A percentile compares a stretch with the other conserved stretches of the same genome.
phyloP scores from a whole-genome alignment of 768 basidiomycete species.

The Trametes cingulata region DNA sequence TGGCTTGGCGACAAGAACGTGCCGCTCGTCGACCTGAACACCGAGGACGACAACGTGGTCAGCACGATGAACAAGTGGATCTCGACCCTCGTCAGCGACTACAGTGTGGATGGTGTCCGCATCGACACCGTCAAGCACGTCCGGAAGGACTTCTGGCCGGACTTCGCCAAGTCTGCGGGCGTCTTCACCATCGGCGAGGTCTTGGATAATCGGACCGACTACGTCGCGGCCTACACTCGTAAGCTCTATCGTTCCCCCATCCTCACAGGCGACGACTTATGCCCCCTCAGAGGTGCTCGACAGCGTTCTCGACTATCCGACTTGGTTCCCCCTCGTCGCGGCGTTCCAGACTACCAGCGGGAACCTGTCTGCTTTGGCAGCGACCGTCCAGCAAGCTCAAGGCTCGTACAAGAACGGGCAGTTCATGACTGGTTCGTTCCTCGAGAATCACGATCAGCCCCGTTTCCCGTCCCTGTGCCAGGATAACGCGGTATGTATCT shows the following conservation, averaged over 20 bases:
- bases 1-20: conserved; percentile 58
- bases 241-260: conserved; percentile 8
- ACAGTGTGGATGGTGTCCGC: conserved; percentile 54
- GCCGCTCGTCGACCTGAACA: conserved; percentile 60
- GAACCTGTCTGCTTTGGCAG: conserved; percentile 35
- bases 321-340: conserved; percentile 44
- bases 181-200: conserved; percentile 62
- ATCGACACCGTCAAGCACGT: conserved; percentile 64
- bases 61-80: conserved; percentile 50
- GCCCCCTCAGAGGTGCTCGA: conserved; percentile 39
- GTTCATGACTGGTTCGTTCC: conserved; percentile 47
- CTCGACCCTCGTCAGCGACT: conserved; percentile 44
- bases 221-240: conserved; percentile 45
- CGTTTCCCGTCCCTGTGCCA: conserved; percentile 45
- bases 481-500: conserved; percentile 43
- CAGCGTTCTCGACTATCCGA: conserved; percentile 51
- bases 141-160: conserved; percentile 54
- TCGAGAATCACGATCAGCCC: conserved; percentile 58
- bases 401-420: conserved; percentile 40
- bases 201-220: conserved; percentile 41
- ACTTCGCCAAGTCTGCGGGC: conserved; percentile 47
- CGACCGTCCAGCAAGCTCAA: conserved; percentile 35
- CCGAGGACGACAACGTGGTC: conserved; percentile 49
- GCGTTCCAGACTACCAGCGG: conserved; percentile 41
- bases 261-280: background rate